Percentiles rank a stretch among this genome's conserved stretches.
Evolutionary conservation across 2,329 filamentous ascomycete species (phyloP).

Genomic region (Fusarium sp.): DNA sequence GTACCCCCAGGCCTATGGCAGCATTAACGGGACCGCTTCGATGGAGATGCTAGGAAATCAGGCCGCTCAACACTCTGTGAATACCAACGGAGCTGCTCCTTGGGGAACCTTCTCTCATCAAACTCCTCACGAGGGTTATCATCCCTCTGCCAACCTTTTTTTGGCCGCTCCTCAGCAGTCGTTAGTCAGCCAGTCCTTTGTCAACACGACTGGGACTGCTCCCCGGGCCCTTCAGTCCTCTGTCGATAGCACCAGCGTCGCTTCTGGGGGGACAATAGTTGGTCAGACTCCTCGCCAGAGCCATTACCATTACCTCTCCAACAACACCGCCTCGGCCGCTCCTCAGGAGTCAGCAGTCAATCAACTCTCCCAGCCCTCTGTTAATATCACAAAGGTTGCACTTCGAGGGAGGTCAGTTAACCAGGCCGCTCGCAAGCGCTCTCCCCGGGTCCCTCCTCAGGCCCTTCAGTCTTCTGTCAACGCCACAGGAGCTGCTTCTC

Average conservation of each 20-base stretch:
- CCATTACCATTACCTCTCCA: not conserved
- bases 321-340: not conserved
- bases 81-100: not conserved
- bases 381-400: not conserved
- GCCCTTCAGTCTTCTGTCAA: not conserved
- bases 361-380: not conserved
- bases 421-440: not conserved
- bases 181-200: not conserved
- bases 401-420: not conserved
- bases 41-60: not conserved
- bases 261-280: not conserved
- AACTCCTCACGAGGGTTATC: not conserved
- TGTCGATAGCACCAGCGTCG: not conserved
- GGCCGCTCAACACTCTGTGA: not conserved
- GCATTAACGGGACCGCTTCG: not conserved
- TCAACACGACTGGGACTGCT: not conserved
- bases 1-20: not conserved
- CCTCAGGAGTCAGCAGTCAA: not conserved
- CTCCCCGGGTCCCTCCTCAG: not conserved
- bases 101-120: not conserved
- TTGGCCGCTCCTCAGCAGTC: not conserved
- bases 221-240: not conserved
- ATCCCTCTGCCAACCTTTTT: not conserved
- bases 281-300: not conserved
- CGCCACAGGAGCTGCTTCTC: not conserved